A percentile compares a stretch with the other conserved stretches of the same genome.
These are phyloP conservation scores for Circinella minor DNA, from an alignment of 371 early-diverging fungal species.

Conservation along the genomic window DNA sequence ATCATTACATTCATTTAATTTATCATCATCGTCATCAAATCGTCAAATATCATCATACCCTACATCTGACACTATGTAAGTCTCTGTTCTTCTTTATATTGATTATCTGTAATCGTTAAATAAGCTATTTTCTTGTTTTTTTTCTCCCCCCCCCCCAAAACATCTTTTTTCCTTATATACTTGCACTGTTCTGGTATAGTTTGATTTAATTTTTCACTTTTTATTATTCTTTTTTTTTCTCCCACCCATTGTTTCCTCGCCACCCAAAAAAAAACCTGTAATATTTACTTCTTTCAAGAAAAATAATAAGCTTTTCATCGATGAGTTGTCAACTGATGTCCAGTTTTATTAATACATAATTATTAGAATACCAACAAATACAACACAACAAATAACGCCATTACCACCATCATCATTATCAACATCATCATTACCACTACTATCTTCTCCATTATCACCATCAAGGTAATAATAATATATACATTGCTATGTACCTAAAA, in stretches of 20 bases:
- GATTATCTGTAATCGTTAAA: too few species aligned
- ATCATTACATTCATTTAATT: neutral
- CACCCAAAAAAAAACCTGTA: neutral
- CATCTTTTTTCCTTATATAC: too few species aligned
- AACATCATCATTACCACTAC: too few species aligned
- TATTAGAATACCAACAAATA: neutral
- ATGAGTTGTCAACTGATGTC: neutral
- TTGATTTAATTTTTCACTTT: too few species aligned
- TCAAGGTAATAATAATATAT: too few species aligned
- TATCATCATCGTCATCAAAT: neutral
- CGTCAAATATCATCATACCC: slow-evolving; percentile 1
- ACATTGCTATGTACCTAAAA: too few species aligned
- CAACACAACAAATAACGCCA: neutral
- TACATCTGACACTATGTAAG: neutral
- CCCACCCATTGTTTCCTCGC: too few species aligned
- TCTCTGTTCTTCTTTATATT: neutral
- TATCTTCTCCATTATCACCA: neutral
- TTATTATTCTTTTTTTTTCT: too few species aligned
- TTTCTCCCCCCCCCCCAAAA: too few species aligned
- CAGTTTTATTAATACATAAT: neutral
- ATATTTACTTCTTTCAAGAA: too few species aligned
- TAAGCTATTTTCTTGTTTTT: too few species aligned
- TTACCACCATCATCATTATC: neutral
- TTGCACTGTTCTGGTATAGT: too few species aligned
- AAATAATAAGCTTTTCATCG: neutral